Evolutionary conservation across 2,329 filamentous ascomycete genomes (phyloP).

Genomic region (Penicillium olsonii): DNA sequence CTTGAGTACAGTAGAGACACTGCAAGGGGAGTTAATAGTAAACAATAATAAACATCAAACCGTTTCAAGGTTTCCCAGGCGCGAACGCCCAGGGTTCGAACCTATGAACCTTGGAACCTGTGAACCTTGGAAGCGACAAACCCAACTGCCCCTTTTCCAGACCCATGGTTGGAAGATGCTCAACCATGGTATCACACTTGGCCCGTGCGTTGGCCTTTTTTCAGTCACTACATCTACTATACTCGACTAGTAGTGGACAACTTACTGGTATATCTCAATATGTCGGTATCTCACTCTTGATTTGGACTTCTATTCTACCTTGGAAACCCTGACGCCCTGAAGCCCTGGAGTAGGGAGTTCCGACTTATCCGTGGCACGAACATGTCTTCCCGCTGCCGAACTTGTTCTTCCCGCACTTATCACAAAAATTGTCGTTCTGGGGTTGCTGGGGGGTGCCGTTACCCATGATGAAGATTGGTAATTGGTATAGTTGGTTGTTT

Average conservation of each 20-base stretch:
- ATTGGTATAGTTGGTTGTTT: neutral
- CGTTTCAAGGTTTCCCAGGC: too few relatives aligned
- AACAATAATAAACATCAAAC: too few relatives aligned
- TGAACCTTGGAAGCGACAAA: neutral
- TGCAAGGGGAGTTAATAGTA: neutral
- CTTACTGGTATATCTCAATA: too few relatives aligned
- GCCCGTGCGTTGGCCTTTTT: neutral
- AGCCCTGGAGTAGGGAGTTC: too few relatives aligned
- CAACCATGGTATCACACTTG: neutral
- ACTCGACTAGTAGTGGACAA: too few relatives aligned
- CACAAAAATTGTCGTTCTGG: neutral
- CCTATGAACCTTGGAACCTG: neutral
- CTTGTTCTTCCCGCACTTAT: neutral
- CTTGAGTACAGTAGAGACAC: too few relatives aligned
- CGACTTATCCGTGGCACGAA: too few relatives aligned
- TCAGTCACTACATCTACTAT: too few relatives aligned
- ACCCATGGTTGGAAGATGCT: neutral
- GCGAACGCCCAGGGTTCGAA: too few relatives aligned
- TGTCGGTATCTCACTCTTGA: too few relatives aligned
- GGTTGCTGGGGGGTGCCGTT: neutral
- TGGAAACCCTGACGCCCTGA: too few relatives aligned
- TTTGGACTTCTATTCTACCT: too few relatives aligned
- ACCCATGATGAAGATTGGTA: neutral
- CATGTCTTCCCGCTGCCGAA: neutral
- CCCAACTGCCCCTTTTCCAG: neutral